These are phyloP conservation scores for Blastocystis sp. DNA, from an alignment of 352 stramenopile genomes.

Conservation along the genomic window DNA sequence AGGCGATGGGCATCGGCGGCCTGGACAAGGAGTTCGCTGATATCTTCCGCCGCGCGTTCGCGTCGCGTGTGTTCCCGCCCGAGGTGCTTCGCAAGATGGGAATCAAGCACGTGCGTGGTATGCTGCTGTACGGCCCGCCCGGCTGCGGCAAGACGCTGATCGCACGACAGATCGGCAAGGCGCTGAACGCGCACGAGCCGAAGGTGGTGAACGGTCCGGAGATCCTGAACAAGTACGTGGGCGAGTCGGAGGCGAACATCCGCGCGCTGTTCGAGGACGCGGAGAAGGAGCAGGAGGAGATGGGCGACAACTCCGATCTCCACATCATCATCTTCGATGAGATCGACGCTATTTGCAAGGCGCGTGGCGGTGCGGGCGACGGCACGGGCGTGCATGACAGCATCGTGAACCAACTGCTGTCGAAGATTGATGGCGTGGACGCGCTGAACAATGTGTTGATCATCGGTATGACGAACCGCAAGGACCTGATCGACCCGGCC, in stretches of 20 bases:
- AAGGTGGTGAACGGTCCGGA: conserved; percentile 96
- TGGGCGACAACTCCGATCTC: conserved; percentile 92
- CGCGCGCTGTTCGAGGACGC: conserved; percentile 93
- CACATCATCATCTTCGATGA: conserved; percentile 99
- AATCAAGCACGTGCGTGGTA: conserved; percentile 95
- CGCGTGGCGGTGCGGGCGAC: conserved; percentile 78
- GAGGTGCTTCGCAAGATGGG: conserved; percentile 92
- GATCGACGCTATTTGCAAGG: conserved; percentile 99
- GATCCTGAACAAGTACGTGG: conserved; percentile 98
- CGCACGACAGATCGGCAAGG: conserved; percentile 93
- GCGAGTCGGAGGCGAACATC: conserved; percentile 96
- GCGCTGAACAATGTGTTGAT: conserved; percentile 98
- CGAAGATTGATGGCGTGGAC: conserved; percentile 98
- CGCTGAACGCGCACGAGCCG: conserved; percentile 88
- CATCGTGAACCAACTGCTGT: conserved; percentile 98
- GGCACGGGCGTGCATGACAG: conserved; percentile 90
- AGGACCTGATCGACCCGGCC: conserved; percentile 88
- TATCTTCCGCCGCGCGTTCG: conserved; percentile 98
- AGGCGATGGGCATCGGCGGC: conserved; percentile 84
- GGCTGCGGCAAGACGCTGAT: conserved; percentile 89
- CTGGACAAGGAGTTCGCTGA: conserved; percentile 93
- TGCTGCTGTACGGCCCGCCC: conserved; percentile 78
- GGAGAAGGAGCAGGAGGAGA: conserved; percentile 78
- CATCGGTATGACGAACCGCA: conserved; percentile 99
- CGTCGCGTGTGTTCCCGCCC: conserved; percentile 90